Evolutionary conservation across 106 monocot genomes (phyloP).

Genomic region (Ottelia alismoides): DNA sequence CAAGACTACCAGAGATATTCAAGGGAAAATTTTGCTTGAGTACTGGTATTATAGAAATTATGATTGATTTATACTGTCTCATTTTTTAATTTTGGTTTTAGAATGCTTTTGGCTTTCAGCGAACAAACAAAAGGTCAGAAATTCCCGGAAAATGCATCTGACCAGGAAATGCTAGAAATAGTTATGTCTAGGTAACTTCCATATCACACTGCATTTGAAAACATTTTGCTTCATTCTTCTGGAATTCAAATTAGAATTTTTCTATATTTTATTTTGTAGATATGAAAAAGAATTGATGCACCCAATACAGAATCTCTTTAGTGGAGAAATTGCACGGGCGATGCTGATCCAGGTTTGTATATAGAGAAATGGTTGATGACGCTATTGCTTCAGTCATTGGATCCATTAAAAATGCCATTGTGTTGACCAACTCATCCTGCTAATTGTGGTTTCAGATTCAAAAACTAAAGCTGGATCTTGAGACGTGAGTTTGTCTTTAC

Average conservation of each 20-base stretch:
- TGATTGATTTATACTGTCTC: background rate
- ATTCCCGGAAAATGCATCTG: constrained; percentile 47
- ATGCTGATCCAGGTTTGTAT: constrained; percentile 98
- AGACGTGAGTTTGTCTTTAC: constrained; percentile 52
- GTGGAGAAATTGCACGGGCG: constrained; percentile 83
- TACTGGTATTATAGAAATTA: no score
- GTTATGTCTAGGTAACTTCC: constrained; percentile 67
- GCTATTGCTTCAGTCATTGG: no score
- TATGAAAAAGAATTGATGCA: constrained; percentile 95
- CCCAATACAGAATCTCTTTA: constrained; percentile 74
- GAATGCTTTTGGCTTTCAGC: constrained; percentile 84
- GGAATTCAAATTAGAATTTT: no score
- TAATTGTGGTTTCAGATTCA: constrained; percentile 93
- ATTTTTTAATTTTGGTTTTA: constrained; percentile 16
- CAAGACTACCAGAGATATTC: no score
- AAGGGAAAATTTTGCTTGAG: no score
- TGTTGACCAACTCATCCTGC: no score
- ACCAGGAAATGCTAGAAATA: constrained; percentile 85
- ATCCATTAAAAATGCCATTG: no score
- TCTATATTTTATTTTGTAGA: constrained; percentile 35
- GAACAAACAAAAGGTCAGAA: constrained; percentile 76
- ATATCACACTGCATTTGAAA: background rate
- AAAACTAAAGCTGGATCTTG: constrained; percentile 93
- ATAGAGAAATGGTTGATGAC: no score
- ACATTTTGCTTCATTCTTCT: background rate